A percentile compares a stretch with the other conserved stretches of the same genome.
phyloP scores from a whole-genome alignment of 345 rosid genomes.

The Psidium guajava region DNA sequence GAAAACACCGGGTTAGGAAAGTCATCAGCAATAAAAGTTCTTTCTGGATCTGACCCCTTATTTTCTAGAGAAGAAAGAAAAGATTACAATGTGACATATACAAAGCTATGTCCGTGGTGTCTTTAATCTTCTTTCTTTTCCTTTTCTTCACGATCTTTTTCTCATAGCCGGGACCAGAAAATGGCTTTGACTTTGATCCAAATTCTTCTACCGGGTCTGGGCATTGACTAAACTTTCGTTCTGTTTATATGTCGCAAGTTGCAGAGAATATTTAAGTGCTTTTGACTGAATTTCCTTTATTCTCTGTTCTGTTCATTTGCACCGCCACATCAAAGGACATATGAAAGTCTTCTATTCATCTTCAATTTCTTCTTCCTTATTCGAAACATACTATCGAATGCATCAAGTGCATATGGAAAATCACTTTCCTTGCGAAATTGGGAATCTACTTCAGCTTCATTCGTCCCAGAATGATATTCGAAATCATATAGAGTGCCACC shows the following conservation, averaged over 20 bases:
- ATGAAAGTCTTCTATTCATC: conserved; percentile 75
- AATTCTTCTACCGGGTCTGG: conserved; percentile 29
- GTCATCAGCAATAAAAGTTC: conserved; percentile 41
- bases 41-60: conserved; percentile 51
- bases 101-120: conserved; percentile 31
- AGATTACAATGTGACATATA: conserved; percentile 52
- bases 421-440: conserved; percentile 41
- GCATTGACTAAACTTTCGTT: conserved; percentile 33
- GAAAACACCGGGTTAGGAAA: conserved; percentile 31
- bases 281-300: conserved; percentile 63
- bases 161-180: conserved; percentile 33
- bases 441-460: conserved; percentile 80
- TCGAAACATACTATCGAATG: conserved; percentile 39
- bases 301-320: conserved; percentile 79
- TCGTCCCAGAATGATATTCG: conserved; percentile 32
- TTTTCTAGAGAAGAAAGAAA: conserved; percentile 62
- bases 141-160: conserved; percentile 58
- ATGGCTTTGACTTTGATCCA: conserved; percentile 66
- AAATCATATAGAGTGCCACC: conserved; percentile 47
- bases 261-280: conserved; percentile 52
- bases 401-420: conserved; percentile 45
- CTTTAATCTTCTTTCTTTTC: conserved; percentile 67
- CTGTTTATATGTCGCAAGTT: conserved; percentile 28
- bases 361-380: conserved; percentile 80
- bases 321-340: conserved; percentile 82